Evolutionary conservation across 2,329 filamentous ascomycete species (phyloP).

Genomic region (Gremmenia infestans): DNA sequence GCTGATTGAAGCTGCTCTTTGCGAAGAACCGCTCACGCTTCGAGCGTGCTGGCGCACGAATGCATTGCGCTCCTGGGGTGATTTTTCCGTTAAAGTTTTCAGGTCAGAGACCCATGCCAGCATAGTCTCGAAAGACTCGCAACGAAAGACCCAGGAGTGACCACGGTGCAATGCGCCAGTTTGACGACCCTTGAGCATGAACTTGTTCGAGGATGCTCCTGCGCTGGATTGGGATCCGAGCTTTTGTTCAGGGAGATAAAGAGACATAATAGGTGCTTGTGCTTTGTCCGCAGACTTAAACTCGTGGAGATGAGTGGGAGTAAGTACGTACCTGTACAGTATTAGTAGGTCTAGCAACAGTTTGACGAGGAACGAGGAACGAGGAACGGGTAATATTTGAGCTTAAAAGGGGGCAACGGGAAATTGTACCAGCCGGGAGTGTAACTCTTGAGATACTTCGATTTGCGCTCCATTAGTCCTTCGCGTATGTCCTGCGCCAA

Average conservation of each 20-base stretch:
- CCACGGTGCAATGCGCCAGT: conserved; percentile 86
- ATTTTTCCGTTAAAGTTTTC: conserved; percentile 81
- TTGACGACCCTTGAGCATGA: conserved; percentile 94
- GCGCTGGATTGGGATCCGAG: conserved; percentile 83
- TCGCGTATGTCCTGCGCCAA: conserved; percentile 78
- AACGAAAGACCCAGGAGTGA: conserved; percentile 68
- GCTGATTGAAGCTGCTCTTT: conserved; percentile 57
- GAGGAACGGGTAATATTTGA: background rate
- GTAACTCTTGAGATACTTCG: conserved; percentile 89
- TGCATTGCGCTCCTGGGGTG: conserved; percentile 79
- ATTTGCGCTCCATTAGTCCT: conserved; percentile 92
- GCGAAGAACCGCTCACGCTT: conserved; percentile 64
- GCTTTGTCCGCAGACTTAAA: conserved; percentile 97
- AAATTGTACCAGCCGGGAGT: conserved; percentile 65
- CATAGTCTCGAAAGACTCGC: conserved; percentile 84
- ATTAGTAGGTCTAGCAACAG: conserved; percentile 1
- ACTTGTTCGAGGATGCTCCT: conserved; percentile 88
- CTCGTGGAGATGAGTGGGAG: conserved; percentile 94
- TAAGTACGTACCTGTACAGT: conserved; percentile 76
- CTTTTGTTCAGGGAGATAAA: conserved; percentile 92
- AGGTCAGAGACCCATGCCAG: conserved; percentile 84
- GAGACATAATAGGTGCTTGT: conserved; percentile 90
- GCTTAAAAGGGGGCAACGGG: background rate
- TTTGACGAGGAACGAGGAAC: background rate
- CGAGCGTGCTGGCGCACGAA: conserved; percentile 81